Evolutionary conservation across 345 rosid genomes (phyloP).

Genomic region (Linum usitatissimum): DNA sequence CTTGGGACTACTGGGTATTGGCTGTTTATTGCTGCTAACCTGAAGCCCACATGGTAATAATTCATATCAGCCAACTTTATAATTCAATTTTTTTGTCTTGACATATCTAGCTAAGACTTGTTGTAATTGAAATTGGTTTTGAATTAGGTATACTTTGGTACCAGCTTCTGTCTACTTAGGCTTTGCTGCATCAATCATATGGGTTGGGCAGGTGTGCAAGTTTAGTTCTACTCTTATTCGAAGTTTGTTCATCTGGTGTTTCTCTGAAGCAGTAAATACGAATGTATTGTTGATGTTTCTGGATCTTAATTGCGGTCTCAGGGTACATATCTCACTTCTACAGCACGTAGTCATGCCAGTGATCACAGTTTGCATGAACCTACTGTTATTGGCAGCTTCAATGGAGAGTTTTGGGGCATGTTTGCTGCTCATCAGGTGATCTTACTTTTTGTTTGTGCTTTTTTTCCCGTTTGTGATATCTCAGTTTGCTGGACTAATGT

Average conservation of each 20-base stretch:
- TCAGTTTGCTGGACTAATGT: conserved; percentile 4
- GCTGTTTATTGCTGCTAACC: conserved; percentile 82
- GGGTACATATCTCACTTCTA: conserved; percentile 89
- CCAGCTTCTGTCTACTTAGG: conserved; percentile 84
- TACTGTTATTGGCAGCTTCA: conserved; percentile 63
- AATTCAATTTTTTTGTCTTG: neutral
- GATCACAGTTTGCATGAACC: conserved; percentile 53
- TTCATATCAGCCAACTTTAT: conserved; percentile 1
- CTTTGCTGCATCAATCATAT: conserved; percentile 78
- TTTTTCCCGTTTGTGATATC: neutral
- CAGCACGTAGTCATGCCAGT: conserved; percentile 68
- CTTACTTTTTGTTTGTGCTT: neutral
- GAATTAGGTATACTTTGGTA: conserved; percentile 68
- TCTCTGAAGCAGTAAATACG: neutral
- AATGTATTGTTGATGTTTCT: conserved; percentile 5
- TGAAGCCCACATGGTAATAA: conserved; percentile 66
- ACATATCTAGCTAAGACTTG: neutral
- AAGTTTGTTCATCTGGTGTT: no score
- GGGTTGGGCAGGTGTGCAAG: conserved; percentile 85
- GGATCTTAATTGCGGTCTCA: conserved; percentile 18
- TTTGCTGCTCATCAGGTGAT: conserved; percentile 83
- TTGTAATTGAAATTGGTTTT: conserved; percentile 1
- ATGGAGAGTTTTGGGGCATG: conserved; percentile 90
- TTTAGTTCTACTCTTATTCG: neutral
- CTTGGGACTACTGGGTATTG: conserved; percentile 88